Conservation (phyloP, 257 asterid genomes). For the Forsythia suspensa region DNA sequence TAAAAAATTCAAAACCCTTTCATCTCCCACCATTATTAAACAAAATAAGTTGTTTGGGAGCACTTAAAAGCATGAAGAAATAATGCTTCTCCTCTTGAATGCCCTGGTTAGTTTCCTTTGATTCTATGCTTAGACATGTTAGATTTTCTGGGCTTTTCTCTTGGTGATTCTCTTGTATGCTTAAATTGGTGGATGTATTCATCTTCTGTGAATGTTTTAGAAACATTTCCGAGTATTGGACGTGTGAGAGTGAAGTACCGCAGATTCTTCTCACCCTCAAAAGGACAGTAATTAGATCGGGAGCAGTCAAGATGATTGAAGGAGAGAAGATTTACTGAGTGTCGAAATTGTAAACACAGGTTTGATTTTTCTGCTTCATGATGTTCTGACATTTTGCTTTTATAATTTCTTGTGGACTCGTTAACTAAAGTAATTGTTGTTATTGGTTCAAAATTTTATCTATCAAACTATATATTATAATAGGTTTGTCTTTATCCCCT, state of each 20-base stretch:
- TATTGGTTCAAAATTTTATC: conserved; percentile 1
- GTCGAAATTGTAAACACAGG: conserved; percentile 90
- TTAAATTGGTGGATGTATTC: conserved; percentile 11
- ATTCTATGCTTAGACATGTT: background rate
- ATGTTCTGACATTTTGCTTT: conserved; percentile 14
- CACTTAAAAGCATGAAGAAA: too few relatives aligned
- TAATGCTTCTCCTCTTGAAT: conserved; percentile 90
- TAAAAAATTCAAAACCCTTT: too few relatives aligned
- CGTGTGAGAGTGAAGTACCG: conserved; percentile 90
- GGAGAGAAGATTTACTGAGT: conserved; percentile 86
- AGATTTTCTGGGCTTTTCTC: background rate
- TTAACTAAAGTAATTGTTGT: conserved; percentile 8
- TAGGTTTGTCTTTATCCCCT: background rate
- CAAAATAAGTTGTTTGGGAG: too few relatives aligned
- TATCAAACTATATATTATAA: conserved; percentile 10
- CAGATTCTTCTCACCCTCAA: conserved; percentile 87
- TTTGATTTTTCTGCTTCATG: conserved; percentile 18
- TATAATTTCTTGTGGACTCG: background rate
- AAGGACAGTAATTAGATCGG: conserved; percentile 94
- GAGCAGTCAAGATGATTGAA: conserved; percentile 96
- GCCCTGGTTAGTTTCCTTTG: conserved; percentile 62
- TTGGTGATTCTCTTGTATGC: background rate
- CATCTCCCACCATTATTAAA: too few relatives aligned
- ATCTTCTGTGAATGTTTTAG: conserved; percentile 32
- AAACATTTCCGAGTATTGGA: conserved; percentile 96